Evolutionary conservation across 2,329 filamentous ascomycete species (phyloP).

Genomic region (Ophiostoma populinum): DNA sequence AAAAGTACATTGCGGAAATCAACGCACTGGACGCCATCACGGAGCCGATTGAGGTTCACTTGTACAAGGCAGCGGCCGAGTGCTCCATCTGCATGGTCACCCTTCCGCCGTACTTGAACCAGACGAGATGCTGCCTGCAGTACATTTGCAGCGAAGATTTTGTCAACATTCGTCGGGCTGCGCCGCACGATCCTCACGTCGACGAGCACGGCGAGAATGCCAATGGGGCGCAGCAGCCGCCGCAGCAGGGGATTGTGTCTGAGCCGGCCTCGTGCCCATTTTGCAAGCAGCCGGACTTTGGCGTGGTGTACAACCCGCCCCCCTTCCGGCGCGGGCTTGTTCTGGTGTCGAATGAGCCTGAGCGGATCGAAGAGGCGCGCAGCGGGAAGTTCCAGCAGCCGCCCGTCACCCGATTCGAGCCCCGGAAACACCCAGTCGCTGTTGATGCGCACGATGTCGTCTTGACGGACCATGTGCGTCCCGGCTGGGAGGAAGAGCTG

Average conservation of each 20-base stretch:
- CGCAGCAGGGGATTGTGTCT: conserved; percentile 53
- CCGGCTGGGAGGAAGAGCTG: too few species aligned
- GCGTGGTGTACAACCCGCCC: conserved; percentile 84
- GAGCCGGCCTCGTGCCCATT: conserved; percentile 89
- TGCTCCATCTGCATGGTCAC: conserved; percentile 95
- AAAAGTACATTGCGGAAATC: too few species aligned
- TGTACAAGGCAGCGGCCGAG: conserved; percentile 82
- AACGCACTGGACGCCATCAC: too few species aligned
- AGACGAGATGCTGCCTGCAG: conserved; percentile 88
- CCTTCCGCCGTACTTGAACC: conserved; percentile 88
- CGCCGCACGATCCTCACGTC: conserved; percentile 76
- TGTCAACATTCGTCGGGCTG: conserved; percentile 90
- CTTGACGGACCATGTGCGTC: conserved; percentile 79
- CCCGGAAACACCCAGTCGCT: conserved; percentile 41
- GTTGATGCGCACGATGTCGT: conserved; percentile 71
- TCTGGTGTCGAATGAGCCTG: too few species aligned
- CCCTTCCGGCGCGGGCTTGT: conserved; percentile 71
- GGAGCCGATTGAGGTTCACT: conserved; percentile 80
- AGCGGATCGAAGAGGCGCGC: too few species aligned
- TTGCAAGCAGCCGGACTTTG: conserved; percentile 87
- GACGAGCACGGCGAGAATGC: conserved; percentile 47
- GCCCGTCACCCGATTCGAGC: too few species aligned
- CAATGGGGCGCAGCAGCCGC: conserved; percentile 20
- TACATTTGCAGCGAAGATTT: conserved; percentile 97
- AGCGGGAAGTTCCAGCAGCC: too few species aligned